A percentile compares a stretch with the other conserved stretches of the same genome.
Conservation (phyloP, 2,329 filamentous ascomycete species). For the Fusarium newnesense region DNA sequence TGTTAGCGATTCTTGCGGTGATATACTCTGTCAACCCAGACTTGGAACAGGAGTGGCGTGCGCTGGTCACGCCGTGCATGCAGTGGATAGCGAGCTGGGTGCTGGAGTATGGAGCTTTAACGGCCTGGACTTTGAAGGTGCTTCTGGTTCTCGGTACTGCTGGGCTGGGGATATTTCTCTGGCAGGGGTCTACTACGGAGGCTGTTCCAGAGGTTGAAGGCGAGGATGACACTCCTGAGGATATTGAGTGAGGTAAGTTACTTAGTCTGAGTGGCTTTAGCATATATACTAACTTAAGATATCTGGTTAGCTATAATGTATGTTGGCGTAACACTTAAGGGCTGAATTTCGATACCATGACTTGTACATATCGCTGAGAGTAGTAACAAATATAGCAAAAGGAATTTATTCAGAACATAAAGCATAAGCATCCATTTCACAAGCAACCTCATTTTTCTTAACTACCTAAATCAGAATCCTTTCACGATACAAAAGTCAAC, state of each 20-base stretch:
- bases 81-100: slow-evolving; percentile 16
- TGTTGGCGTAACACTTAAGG: background rate
- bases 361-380: rapidly evolving
- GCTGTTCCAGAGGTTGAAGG: background rate
- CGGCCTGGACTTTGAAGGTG: background rate
- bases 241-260: background rate
- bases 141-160: background rate
- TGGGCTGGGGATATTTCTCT: background rate
- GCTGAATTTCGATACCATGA: background rate
- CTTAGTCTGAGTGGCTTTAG: background rate
- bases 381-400: background rate
- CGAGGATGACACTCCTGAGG: background rate
- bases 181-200: background rate
- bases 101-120: background rate
- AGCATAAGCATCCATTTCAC: too few species aligned
- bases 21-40: slow-evolving; percentile 22
- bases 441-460: background rate
- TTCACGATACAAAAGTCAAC: background rate
- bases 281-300: background rate
- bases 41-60: background rate
- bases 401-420: background rate
- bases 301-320: too few species aligned
- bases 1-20: slow-evolving; percentile 4
- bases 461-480: background rate
- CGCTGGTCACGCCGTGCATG: slow-evolving; percentile 8